Conservation (phyloP, 208 protist genomes). For the Leishmania major region DNA sequence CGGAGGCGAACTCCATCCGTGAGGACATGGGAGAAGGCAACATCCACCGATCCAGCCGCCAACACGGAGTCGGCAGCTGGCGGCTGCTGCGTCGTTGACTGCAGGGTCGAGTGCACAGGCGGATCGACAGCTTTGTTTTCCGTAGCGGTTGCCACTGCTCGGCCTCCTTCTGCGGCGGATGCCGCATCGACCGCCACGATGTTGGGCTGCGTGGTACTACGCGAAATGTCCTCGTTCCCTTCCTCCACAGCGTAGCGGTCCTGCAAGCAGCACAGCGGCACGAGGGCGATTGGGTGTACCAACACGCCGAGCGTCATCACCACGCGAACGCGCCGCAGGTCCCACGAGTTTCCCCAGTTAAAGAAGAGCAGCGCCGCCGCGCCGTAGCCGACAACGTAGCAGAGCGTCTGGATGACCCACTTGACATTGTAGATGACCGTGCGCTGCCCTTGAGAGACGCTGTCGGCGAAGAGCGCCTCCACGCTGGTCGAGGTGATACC, state of each 20-base stretch:
- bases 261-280: conserved; percentile 23
- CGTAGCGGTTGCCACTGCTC: not conserved
- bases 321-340: conserved; percentile 19
- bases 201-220: not conserved
- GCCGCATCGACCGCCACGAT: not conserved
- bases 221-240: not conserved
- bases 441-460: conserved; percentile 40
- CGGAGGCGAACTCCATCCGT: not conserved
- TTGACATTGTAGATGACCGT: conserved; percentile 65
- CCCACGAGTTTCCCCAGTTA: conserved; percentile 48
- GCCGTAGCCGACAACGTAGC: conserved; percentile 53
- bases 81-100: not conserved
- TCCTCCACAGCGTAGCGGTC: conserved; percentile 26
- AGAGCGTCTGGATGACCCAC: conserved; percentile 70
- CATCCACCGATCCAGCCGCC: not conserved
- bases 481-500: conserved; percentile 45
- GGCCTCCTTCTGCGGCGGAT: not conserved
- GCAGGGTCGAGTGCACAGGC: not conserved
- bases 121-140: not conserved
- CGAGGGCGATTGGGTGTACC: conserved; percentile 26
- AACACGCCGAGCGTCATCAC: conserved; percentile 36
- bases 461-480: conserved; percentile 73
- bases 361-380: conserved; percentile 40
- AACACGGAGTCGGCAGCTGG: not conserved
- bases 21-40: not conserved